A percentile compares a stretch with the other conserved stretches of the same genome.
phyloP scores from a whole-genome alignment of 805 yeast genomes.

The Kregervanrija fluxuum region DNA sequence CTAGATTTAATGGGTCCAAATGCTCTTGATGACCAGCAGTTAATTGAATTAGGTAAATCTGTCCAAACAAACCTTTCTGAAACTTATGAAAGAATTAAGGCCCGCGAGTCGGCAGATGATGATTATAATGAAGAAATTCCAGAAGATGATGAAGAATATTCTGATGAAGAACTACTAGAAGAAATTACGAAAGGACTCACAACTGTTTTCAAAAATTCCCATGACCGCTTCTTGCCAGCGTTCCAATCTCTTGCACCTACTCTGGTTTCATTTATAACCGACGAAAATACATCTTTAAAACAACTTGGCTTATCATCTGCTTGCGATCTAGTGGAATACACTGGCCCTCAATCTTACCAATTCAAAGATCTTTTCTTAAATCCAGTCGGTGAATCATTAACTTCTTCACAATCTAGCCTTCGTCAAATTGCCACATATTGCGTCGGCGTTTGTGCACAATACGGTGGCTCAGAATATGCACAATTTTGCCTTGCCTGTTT shows the following conservation, averaged over 20 bases:
- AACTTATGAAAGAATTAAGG: conserved; percentile 60
- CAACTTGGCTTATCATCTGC: conserved; percentile 75
- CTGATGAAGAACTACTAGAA: conserved; percentile 86
- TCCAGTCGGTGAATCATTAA: conserved; percentile 58
- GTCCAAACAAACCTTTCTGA: conserved; percentile 57
- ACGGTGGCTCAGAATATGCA: conserved; percentile 58
- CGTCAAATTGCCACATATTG: conserved; percentile 85
- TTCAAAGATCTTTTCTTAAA: conserved; percentile 60
- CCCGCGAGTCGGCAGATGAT: conserved; percentile 70
- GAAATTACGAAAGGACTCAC: conserved; percentile 75
- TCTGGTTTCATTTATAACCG: conserved; percentile 52
- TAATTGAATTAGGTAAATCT: conserved; percentile 50
- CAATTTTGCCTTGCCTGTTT: conserved; percentile 64
- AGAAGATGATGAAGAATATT: conserved; percentile 74
- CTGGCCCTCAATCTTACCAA: conserved; percentile 60
- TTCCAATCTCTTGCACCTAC: conserved; percentile 62
- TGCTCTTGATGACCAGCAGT: conserved; percentile 47
- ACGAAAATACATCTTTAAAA: conserved; percentile 60
- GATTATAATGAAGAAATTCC: conserved; percentile 84
- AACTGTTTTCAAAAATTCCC: conserved; percentile 58
- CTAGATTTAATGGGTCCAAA: conserved; percentile 61
- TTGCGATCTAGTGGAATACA: conserved; percentile 73
- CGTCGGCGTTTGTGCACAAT: conserved; percentile 80
- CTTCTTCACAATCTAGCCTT: conserved; percentile 59
- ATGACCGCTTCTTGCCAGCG: conserved; percentile 50